Percentiles rank a stretch among this genome's conserved stretches.
These are phyloP conservation scores for Sporisorium graminicola DNA, from an alignment of 1,284 basidiomycete species.

Conservation along the genomic window DNA sequence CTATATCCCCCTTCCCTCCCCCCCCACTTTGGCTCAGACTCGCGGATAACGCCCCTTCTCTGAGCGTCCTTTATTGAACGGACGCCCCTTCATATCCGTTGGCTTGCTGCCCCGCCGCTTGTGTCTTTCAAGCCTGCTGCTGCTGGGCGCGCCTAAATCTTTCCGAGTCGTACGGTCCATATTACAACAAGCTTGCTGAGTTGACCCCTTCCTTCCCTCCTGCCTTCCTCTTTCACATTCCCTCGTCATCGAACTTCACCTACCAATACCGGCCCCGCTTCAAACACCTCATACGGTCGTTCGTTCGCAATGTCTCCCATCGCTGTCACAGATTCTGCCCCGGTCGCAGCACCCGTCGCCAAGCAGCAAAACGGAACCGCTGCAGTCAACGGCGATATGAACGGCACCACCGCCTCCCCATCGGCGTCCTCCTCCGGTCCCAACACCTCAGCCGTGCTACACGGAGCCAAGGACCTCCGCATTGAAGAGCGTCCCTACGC, in stretches of 20 bases:
- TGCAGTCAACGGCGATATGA: constrained; percentile 25
- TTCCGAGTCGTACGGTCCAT: constrained; percentile 6
- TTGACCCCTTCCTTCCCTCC: neutral
- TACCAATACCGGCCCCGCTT: neutral
- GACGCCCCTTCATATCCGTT: neutral
- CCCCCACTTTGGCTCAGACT: neutral
- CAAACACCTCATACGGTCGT: neutral
- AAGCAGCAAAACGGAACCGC: constrained; percentile 13
- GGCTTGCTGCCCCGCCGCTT: neutral
- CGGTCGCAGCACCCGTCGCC: constrained; percentile 12
- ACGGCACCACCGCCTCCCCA: constrained; percentile 14
- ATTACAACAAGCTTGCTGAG: neutral
- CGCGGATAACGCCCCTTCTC: neutral
- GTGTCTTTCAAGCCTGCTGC: neutral
- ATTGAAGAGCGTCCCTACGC: constrained; percentile 77
- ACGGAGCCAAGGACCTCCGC: constrained; percentile 72
- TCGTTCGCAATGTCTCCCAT: constrained; percentile 33
- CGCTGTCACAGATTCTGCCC: constrained; percentile 29
- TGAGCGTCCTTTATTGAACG: constrained; percentile 3
- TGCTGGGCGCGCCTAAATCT: neutral
- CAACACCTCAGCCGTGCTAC: constrained; percentile 68
- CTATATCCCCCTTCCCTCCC: neutral
- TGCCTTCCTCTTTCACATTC: neutral
- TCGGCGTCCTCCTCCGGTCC: constrained; percentile 19
- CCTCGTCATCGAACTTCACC: neutral